Conservation (phyloP, 805 yeast species). For the Phaffomyces thermotolerans region DNA sequence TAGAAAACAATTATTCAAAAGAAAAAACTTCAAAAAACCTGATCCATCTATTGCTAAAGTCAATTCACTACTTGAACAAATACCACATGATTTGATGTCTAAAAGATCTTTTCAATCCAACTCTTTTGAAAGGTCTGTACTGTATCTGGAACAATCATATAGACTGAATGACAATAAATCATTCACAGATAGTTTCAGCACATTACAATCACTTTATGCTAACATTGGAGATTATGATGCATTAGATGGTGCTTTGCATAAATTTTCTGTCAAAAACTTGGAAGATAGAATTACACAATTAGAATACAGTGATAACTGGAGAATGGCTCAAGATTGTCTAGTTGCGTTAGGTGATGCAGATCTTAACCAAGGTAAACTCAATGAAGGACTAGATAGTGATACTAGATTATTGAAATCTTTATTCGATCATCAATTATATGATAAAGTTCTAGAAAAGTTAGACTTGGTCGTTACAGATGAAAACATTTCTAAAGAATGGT, state of each 20-base stretch:
- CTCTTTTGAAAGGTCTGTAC: conserved; percentile 79
- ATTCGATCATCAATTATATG: conserved; percentile 69
- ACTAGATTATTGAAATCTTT: conserved; percentile 63
- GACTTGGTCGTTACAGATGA: conserved; percentile 8
- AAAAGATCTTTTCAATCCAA: conserved; percentile 74
- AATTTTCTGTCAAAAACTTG: conserved; percentile 59
- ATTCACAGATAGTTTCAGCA: conserved; percentile 32
- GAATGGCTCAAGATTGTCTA: conserved; percentile 78
- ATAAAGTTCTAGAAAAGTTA: conserved; percentile 31
- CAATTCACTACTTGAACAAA: conserved; percentile 39
- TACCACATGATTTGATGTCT: conserved; percentile 70
- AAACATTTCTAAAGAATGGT: conserved; percentile 38
- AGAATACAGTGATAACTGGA: conserved; percentile 82
- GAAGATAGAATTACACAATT: conserved; percentile 75
- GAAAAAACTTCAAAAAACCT: conserved; percentile 15
- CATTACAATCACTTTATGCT: conserved; percentile 76
- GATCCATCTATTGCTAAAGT: conserved; percentile 32
- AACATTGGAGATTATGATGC: conserved; percentile 86
- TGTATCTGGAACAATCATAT: conserved; percentile 75
- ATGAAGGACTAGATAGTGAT: conserved; percentile 23
- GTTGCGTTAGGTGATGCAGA: conserved; percentile 48
- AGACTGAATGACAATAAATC: conserved; percentile 29
- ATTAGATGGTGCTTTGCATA: conserved; percentile 74
- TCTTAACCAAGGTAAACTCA: conserved; percentile 13
- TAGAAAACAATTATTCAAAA: conserved; percentile 17